phyloP scores from a whole-genome alignment of 2,329 filamentous ascomycete genomes.

The Zymoseptoria tritici region DNA sequence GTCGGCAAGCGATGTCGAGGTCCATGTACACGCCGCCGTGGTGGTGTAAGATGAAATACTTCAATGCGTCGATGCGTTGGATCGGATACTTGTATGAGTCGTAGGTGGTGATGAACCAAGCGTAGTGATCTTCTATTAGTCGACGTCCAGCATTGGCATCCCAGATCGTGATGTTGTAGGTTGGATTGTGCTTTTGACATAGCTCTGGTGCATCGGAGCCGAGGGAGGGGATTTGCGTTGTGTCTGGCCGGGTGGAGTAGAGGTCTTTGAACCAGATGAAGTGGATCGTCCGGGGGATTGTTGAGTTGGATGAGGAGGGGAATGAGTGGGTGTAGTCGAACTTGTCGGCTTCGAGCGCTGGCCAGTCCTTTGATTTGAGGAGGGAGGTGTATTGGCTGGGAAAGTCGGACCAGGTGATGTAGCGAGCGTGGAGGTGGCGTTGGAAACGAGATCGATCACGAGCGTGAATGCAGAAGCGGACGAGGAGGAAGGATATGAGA shows the following conservation, averaged over 20 bases:
- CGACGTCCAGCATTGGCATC: constrained; percentile 9
- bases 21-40: constrained; percentile 75
- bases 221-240: constrained; percentile 7
- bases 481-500: too few relatives aligned
- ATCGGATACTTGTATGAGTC: constrained; percentile 68
- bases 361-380: not conserved
- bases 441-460: too few relatives aligned
- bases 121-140: constrained; percentile 13
- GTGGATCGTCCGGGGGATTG: constrained; percentile 15
- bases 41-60: constrained; percentile 67
- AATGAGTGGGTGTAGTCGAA: constrained; percentile 4
- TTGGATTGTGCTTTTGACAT: constrained; percentile 11
- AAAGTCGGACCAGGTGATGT: too few relatives aligned
- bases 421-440: too few relatives aligned
- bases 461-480: too few relatives aligned
- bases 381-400: too few relatives aligned
- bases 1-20: constrained; percentile 61
- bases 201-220: constrained; percentile 14
- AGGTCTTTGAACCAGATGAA: constrained; percentile 21
- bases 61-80: constrained; percentile 64
- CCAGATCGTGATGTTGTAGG: constrained; percentile 13
- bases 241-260: constrained; percentile 11
- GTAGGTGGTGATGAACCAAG: constrained; percentile 48
- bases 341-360: not conserved
- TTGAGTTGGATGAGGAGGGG: not conserved